Conservation (phyloP, 306 rosid genomes). For the Glycine tomentella region DNA sequence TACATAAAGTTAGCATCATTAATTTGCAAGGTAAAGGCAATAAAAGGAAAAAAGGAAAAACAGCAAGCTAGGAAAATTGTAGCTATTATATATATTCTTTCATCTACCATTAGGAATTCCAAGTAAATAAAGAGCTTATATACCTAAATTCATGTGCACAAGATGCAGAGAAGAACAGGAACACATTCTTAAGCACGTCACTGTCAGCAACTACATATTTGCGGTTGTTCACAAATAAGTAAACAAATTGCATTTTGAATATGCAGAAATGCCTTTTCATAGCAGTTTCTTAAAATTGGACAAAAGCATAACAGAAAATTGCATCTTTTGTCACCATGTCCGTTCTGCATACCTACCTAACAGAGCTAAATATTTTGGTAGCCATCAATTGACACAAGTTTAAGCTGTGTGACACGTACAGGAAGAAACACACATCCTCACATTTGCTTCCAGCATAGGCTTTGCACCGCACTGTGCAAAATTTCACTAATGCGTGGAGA, state of each 20-base stretch:
- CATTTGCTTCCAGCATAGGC: background rate
- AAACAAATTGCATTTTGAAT: slow-evolving; percentile 25
- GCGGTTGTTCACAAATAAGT: slow-evolving; percentile 14
- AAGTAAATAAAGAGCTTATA: slow-evolving; percentile 15
- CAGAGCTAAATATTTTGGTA: slow-evolving; percentile 19
- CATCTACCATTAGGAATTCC: slow-evolving; percentile 32
- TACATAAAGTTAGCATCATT: slow-evolving; percentile 8
- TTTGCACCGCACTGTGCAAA: slow-evolving; percentile 34
- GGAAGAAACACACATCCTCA: slow-evolving; percentile 21
- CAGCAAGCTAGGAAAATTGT: slow-evolving; percentile 9
- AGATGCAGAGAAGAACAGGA: slow-evolving; percentile 20
- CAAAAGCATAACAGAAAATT: slow-evolving; percentile 24
- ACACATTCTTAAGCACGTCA: slow-evolving; percentile 31
- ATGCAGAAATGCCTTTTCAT: slow-evolving; percentile 21
- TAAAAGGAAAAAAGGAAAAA: slow-evolving; percentile 4
- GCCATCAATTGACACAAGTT: slow-evolving; percentile 26
- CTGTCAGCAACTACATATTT: slow-evolving; percentile 34
- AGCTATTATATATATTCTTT: slow-evolving; percentile 5
- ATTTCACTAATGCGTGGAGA: slow-evolving; percentile 34
- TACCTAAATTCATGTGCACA: slow-evolving; percentile 2
- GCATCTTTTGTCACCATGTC: slow-evolving; percentile 38
- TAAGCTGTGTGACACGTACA: slow-evolving; percentile 26
- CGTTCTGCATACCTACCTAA: slow-evolving; percentile 21
- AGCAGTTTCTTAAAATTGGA: slow-evolving; percentile 17
- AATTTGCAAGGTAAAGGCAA: background rate